These are phyloP conservation scores for Halophytophthora batemanensis DNA, from an alignment of 352 stramenopile genomes.

Conservation along the genomic window DNA sequence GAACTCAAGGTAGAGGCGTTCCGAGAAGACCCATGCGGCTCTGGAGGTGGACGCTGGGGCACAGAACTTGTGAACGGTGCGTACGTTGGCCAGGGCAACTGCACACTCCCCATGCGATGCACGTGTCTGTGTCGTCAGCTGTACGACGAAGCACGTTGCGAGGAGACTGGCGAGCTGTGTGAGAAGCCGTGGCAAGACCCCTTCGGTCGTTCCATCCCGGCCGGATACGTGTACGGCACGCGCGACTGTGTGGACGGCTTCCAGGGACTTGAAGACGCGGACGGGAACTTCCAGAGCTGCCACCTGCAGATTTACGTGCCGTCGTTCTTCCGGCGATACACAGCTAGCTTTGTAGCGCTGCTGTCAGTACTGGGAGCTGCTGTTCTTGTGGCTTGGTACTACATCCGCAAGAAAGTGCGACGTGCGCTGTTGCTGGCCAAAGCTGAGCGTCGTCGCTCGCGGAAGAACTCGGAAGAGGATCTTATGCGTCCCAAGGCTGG, in stretches of 20 bases:
- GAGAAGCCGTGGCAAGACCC: slow-evolving; percentile 81
- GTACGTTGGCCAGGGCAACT: slow-evolving; percentile 89
- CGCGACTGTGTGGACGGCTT: slow-evolving; percentile 91
- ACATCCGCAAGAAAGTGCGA: slow-evolving; percentile 81
- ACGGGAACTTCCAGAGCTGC: slow-evolving; percentile 91
- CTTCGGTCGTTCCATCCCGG: slow-evolving; percentile 64
- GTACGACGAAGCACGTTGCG: slow-evolving; percentile 70
- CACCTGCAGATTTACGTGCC: slow-evolving; percentile 95
- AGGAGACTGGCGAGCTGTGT: slow-evolving; percentile 72
- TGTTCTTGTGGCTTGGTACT: slow-evolving; percentile 78
- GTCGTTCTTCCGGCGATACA: slow-evolving; percentile 78
- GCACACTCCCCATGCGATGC: slow-evolving; percentile 87
- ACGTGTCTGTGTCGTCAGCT: slow-evolving; percentile 90
- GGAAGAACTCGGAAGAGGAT: slow-evolving; percentile 70
- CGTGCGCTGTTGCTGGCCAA: slow-evolving; percentile 84
- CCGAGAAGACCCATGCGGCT: slow-evolving; percentile 92
- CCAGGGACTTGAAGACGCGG: slow-evolving; percentile 88
- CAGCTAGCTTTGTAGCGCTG: slow-evolving; percentile 68
- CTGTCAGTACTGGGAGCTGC: slow-evolving; percentile 67
- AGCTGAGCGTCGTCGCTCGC: slow-evolving; percentile 84
- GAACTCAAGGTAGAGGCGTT: slow-evolving; percentile 91
- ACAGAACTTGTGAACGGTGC: slow-evolving; percentile 73
- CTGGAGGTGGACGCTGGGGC: slow-evolving; percentile 68
- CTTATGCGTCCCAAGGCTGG: slow-evolving; percentile 37
- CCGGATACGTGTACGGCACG: slow-evolving; percentile 92